phyloP scores from a whole-genome alignment of 2,329 filamentous ascomycete species.

The Ceratocystis diversiconidia region DNA sequence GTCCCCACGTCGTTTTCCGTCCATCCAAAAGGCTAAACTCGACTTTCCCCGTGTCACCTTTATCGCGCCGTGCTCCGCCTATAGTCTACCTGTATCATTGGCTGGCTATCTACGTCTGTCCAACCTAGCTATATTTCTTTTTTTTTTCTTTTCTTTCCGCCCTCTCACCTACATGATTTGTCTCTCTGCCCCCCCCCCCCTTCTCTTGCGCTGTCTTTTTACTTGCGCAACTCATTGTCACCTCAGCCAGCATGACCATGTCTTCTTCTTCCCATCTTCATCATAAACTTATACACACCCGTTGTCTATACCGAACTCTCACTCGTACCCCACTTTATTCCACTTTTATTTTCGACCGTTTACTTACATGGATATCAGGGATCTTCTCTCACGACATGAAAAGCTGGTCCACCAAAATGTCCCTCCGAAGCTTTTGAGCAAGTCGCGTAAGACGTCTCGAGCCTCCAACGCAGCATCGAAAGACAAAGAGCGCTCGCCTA shows the following conservation, averaged over 20 bases:
- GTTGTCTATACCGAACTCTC: neutral
- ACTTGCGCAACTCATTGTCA: neutral
- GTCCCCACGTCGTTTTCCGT: neutral
- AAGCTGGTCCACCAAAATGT: constrained; percentile 48
- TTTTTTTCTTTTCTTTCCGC: neutral
- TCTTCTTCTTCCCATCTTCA: neutral
- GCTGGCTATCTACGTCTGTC: constrained; percentile 1
- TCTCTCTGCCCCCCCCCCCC: neutral
- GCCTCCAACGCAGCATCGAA: neutral
- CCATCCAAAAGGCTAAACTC: neutral
- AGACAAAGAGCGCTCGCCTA: constrained; percentile 1
- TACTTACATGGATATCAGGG: constrained; percentile 49
- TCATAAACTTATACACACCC: neutral
- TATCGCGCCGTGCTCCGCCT: neutral
- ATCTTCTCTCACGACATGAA: constrained; percentile 48
- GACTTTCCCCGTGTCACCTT: neutral
- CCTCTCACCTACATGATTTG: neutral
- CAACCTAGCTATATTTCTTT: neutral
- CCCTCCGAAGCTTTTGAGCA: constrained; percentile 20
- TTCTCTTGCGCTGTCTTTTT: neutral
- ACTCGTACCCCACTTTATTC: neutral
- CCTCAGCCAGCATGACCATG: neutral
- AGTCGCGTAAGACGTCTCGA: constrained; percentile 38
- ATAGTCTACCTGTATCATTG: neutral
- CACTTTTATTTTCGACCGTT: neutral